Evolutionary conservation across 306 rosid species (phyloP), one percentile per base, ranked within the genome.

Genomic region (Castanea sativa): DNA sequence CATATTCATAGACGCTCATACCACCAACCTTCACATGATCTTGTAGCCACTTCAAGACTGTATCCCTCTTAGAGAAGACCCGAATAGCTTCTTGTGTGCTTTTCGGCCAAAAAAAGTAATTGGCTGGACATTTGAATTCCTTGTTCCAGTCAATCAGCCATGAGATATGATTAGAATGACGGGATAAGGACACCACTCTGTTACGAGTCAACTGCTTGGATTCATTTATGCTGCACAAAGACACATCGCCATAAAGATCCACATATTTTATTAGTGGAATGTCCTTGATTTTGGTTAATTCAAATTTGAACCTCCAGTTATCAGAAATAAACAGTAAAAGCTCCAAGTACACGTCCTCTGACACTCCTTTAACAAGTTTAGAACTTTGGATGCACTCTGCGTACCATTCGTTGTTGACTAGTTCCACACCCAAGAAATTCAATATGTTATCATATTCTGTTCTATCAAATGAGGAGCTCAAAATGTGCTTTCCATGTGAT

Each of bases 61-160:
- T 18, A 23, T 8, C 76, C 51, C 52, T 82, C 64, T 18, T 25
- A 12, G 73, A 64, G 9, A 63, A 75, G 9, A 4, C 10, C 65
- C 6, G 29, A 56, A 93, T 78, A 11, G 90, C 89, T 33, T 76
- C 41, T 16, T 90, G 94, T 1, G 92, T 93, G 56, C 4, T 77
- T 73, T 82, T 73, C 0, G 98, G 94, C 87, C 88, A 79, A 65
- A 93, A 93, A 82, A 19, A 74, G 35, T 41, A 45, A 21, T 78
- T 75, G 45, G 79, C 13, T 4, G 45, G 55, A 12, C 79, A 79
- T 25, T 60, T 55, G 58, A 91, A 89, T 76, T 88, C 91, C 38
- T 14, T 59, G 78, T 83, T 89, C 83, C 93, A 89, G 43, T 75
- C 80, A 80, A 86, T 83, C 78, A 93, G 19, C 97, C 98, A 91